Evolutionary conservation across 805 yeast species (phyloP), one percentile per base, ranked within the genome.

Genomic region (Brettanomyces bruxellensis): DNA sequence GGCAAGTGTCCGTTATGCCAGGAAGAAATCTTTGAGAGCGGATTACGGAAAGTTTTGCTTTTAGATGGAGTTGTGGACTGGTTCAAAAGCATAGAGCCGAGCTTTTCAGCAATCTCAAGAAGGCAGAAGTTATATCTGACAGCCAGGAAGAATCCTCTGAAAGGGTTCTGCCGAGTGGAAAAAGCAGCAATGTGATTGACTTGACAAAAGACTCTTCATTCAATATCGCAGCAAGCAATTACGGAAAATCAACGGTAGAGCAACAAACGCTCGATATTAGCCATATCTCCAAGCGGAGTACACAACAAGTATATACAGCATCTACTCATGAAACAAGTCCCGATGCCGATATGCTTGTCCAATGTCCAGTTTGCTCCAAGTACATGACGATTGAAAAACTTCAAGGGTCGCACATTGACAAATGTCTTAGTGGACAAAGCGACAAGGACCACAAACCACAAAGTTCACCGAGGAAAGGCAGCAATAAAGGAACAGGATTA

Each of bases 1-100:
- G 73, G 75, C 18, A 67, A 72, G 48, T 90, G 97, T 57, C 96
- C 97, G 0, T 64, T 86, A 44, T 90, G 97, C 61, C 73, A 82
- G 24, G 70, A 75, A 25, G 86, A 81, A 53, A 75, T 82, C 30
- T 76, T 79, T 57, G 90, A 86, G 50, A 79, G 90, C 43, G 75
- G 76, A 52, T 63, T 90, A 41, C 72, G 81, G 49, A 76, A 85
- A 52, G 86, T 83, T 40, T 72, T 78, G 36, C 64, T 82, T 5
- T 62, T 88, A n/a, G 95, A 84, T 56, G 95, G 86, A 51, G 66
- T 86, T 0, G 81, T 78, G 1, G 61, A 64, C 37, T 74, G 85
- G 60, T 81, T 74, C 61, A 60, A 13, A 57, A 61, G 11, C 48
- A 74, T n/a, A 62, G 84, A 51, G 55, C 62, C 3, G 63, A 62